Base-by-base conservation (phyloP, 352 stramenopile genomes). In the Phytophthora kernoviae region DNA sequence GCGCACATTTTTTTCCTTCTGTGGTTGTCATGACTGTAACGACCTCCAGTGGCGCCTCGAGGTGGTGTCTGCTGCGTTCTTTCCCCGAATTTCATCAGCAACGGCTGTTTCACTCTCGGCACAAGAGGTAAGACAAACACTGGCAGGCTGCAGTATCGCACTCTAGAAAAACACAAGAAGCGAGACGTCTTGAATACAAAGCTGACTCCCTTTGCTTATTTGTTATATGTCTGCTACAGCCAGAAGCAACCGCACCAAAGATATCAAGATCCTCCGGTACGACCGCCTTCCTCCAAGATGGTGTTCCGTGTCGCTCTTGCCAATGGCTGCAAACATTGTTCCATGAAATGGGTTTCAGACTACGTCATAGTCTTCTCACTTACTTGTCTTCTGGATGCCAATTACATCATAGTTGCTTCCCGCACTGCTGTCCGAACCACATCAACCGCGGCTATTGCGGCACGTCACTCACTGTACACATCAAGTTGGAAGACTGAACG, bases 391-490 rank as follows among this genome's bases (percentile, higher is more conserved):
- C 15, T 26, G 12, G 10, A 9, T 41, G 26, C 48, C 21, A 1
- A 22, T 12, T 22, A 26, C 21, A 10, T 21, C 5, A 41, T 20
- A 68, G 59, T 11, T 79, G 70, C 42, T 79, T 79, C 40, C 70
- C 70, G 15, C 70, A 79, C 54, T 79, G 70, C 50, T 79, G 70
- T 27, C 70, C 70, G 17, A 34, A 52, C n/a, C 70, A 79, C 47
- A 60, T 79, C 44, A 42, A 66, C 15, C 70, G 70, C 41, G 71
- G 62, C 49, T 79, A 76, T 34, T 76, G 70, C 40, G 70, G 70
- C 40, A 58, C 62, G 32, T 68, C 65, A 8, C 54, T 79, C 6
- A 45, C 62, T 17, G 51, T 78, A 21, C 36, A 41, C 14, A 53
- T 75, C 17, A 53, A 54, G 32, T 15, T 52, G 18, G 26, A n/a